Conservation (phyloP, 768 basidiomycete genomes). For the Suillus subaureus region DNA sequence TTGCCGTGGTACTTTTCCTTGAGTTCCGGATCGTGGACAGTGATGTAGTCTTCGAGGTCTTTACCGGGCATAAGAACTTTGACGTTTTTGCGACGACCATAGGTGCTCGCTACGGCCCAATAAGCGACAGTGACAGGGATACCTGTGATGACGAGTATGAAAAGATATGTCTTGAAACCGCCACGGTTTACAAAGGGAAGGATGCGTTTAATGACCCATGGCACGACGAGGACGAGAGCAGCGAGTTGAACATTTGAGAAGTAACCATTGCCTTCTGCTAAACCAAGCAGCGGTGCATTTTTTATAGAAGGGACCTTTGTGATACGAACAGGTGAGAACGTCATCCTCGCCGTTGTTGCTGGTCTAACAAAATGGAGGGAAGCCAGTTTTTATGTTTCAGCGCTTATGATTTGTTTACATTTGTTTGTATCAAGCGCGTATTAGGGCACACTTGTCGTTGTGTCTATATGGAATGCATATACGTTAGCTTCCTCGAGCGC, state of each 20-base stretch:
- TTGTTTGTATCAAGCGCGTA: neutral
- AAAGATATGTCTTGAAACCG: slow-evolving; percentile 84
- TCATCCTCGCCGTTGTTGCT: slow-evolving; percentile 29
- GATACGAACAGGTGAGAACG: slow-evolving; percentile 51
- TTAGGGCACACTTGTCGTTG: no score
- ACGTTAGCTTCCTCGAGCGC: slow-evolving; percentile 15
- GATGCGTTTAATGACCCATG: slow-evolving; percentile 82
- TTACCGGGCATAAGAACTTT: slow-evolving; percentile 85
- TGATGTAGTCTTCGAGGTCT: slow-evolving; percentile 88
- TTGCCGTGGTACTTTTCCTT: slow-evolving; percentile 78
- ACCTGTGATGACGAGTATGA: slow-evolving; percentile 75
- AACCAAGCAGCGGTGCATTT: slow-evolving; percentile 80
- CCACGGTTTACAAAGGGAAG: slow-evolving; percentile 82
- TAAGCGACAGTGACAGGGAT: slow-evolving; percentile 81
- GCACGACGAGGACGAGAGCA: slow-evolving; percentile 72
- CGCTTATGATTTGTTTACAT: neutral
- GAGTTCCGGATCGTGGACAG: slow-evolving; percentile 82
- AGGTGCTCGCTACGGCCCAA: slow-evolving; percentile 86
- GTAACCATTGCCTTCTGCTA: slow-evolving; percentile 83
- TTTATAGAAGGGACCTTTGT: slow-evolving; percentile 80
- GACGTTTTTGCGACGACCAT: slow-evolving; percentile 80
- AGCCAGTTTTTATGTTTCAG: neutral
- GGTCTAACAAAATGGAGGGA: neutral
- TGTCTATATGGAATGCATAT: no score
- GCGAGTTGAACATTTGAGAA: slow-evolving; percentile 86